These are phyloP conservation scores for Scutellaria minor DNA, from an alignment of 257 asterid species.

Conservation along the genomic window DNA sequence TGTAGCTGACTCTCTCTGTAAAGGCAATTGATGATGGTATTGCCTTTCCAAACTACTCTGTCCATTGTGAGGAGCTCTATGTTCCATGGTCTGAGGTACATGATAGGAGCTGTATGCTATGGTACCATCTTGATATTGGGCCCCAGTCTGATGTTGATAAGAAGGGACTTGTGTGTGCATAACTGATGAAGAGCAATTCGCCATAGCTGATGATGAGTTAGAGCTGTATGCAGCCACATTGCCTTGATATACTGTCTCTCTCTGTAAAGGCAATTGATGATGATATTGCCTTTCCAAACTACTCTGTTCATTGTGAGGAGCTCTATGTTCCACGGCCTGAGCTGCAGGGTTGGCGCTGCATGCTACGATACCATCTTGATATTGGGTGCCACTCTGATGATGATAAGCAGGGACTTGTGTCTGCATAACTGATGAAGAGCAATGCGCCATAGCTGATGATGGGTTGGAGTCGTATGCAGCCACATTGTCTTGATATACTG, in stretches of 20 bases:
- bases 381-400: slow-evolving; percentile 16
- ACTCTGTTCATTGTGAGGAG: not conserved
- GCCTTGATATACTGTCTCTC: too few relatives aligned
- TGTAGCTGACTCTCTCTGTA: too few relatives aligned
- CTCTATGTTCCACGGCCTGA: slow-evolving; percentile 31
- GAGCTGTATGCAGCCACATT: too few relatives aligned
- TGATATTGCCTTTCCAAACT: too few relatives aligned
- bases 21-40: not conserved
- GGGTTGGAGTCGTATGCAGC: slow-evolving; percentile 16
- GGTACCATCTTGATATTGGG: too few relatives aligned
- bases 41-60: too few relatives aligned
- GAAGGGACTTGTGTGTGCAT: too few relatives aligned
- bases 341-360: slow-evolving; percentile 32
- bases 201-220: too few relatives aligned
- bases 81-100: slow-evolving; percentile 33
- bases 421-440: slow-evolving; percentile 9
- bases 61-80: slow-evolving; percentile 1
- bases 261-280: not conserved
- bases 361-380: slow-evolving; percentile 28
- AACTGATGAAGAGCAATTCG: too few relatives aligned
- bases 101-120: slow-evolving; percentile 4
- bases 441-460: slow-evolving; percentile 7
- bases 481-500: slow-evolving; percentile 21
- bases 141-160: too few relatives aligned
- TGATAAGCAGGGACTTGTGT: not conserved